phyloP scores from a whole-genome alignment of 2,329 filamentous ascomycete genomes.

The Aspergillus felis region DNA sequence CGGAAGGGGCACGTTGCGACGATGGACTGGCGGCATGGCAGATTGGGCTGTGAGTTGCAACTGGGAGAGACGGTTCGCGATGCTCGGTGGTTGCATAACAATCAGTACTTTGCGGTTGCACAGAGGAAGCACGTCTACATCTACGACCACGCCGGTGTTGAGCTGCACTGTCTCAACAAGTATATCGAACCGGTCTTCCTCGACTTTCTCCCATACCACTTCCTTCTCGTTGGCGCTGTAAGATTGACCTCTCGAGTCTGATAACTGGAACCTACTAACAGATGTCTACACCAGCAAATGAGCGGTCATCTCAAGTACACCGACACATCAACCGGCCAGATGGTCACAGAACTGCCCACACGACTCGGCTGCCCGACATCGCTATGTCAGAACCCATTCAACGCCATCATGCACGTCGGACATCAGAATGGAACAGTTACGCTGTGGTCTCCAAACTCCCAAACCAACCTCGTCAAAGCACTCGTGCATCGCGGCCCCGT shows the following conservation, averaged over 20 bases:
- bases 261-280: neutral
- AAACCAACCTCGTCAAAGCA: conserved; percentile 83
- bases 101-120: conserved; percentile 86
- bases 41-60: conserved; percentile 86
- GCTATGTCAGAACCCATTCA: conserved; percentile 83
- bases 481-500: conserved; percentile 88
- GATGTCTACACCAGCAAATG: conserved; percentile 59
- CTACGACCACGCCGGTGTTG: conserved; percentile 85
- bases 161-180: conserved; percentile 85
- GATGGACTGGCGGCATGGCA: conserved; percentile 93
- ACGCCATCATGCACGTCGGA: conserved; percentile 86
- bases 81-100: conserved; percentile 88
- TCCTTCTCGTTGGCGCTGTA: conserved; percentile 80
- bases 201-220: conserved; percentile 96
- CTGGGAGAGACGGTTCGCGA: conserved; percentile 87
- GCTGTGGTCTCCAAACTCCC: conserved; percentile 90
- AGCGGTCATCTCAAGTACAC: conserved; percentile 88
- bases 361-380: conserved; percentile 79
- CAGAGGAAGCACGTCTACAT: conserved; percentile 98
- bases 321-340: conserved; percentile 87
- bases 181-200: conserved; percentile 89
- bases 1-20: conserved; percentile 92
- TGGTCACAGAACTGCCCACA: conserved; percentile 81
- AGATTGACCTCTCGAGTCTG: conserved; percentile 33
- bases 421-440: conserved; percentile 95